Percentiles rank a stretch among this genome's conserved stretches.
Conservation (phyloP, 208 protist genomes). For the Leishmania tropica region DNA sequence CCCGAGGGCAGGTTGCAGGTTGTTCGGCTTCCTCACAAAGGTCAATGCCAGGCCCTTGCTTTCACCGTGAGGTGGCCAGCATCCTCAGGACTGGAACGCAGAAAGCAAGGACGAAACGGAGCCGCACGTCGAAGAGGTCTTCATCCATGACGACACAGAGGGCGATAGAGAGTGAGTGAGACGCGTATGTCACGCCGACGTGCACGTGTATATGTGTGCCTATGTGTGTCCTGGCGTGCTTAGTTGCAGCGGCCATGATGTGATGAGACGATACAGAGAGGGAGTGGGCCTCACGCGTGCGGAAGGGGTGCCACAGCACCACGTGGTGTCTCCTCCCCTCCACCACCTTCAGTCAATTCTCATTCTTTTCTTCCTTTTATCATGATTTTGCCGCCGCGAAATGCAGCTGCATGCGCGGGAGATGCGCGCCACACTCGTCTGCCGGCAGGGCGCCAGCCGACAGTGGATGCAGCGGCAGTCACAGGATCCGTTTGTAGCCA, state of each 20-base stretch:
- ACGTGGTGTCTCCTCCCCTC: not conserved
- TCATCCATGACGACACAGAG: not conserved
- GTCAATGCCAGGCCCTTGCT: not conserved
- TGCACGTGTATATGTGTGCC: not conserved
- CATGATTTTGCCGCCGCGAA: not conserved
- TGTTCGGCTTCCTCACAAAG: not conserved
- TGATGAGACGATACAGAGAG: too few species aligned
- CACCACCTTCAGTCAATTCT: not conserved
- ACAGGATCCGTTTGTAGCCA: constrained; percentile 61
- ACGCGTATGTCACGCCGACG: not conserved
- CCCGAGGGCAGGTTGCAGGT: not conserved
- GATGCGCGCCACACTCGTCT: constrained; percentile 8
- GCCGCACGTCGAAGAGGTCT: too few species aligned
- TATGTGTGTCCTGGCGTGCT: not conserved
- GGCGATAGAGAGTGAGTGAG: not conserved
- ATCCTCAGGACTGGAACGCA: not conserved
- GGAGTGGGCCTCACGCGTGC: too few species aligned
- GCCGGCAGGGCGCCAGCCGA: constrained; percentile 27
- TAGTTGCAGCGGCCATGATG: too few species aligned
- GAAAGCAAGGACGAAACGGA: not conserved
- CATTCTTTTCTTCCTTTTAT: not conserved
- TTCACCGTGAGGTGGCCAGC: not conserved
- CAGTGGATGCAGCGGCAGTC: constrained; percentile 72
- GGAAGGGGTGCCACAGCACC: too few species aligned
- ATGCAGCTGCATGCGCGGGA: not conserved